Evolutionary conservation across 345 rosid genomes (phyloP), one percentile per base, ranked within the genome.

Genomic region (Arabidopsis arenosa): DNA sequence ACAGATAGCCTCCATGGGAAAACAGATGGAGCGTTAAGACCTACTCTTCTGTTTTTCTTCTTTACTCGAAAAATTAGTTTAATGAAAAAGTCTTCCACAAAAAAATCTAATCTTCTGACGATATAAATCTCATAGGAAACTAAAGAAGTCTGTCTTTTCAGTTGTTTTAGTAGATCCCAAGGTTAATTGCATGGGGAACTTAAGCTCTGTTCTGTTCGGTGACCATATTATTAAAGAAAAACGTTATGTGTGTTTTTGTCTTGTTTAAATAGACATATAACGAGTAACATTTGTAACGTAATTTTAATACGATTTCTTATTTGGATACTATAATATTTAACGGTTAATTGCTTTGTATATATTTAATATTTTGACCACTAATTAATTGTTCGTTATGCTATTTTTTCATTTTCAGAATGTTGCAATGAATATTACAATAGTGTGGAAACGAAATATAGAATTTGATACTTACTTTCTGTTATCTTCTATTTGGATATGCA

Each of bases 1-100:
- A 78, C 78, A 66, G 81, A 78, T 78, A 53, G 78, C 64, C 57
- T 59, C 69, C 69, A 8, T 35, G 47, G 66, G 63, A 65, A 65
- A 71, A 72, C 77, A 59, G 64, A 66, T 77, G 71, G 70, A 76
- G 36, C 65, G 51, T n/a, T 76, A 14, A 52, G 63, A 62, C 63
- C 51, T 17, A 44, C 51, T 53, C 75, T 35, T 62, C 70, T 69
- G 64, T 51, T 36, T 14, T 9, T 10, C 11, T 39, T 15, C 12
- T 54, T 54, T 43, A 18, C 56, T 44, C 14, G 3, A 14, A 17
- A 63, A 45, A 44, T 21, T 21, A 36, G 18, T 66, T 9, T 9
- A 59, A 15, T 23, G 18, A 40, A 4, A 43, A 52, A 40, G 21
- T 37, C 15, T 2, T 9, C 39, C n/a, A 37, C 5, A 21, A 17